Percentiles rank a stretch among this genome's conserved stretches.
Conservation (phyloP, 768 basidiomycete genomes). For the Krasilnikovozyma curviuscula region DNA sequence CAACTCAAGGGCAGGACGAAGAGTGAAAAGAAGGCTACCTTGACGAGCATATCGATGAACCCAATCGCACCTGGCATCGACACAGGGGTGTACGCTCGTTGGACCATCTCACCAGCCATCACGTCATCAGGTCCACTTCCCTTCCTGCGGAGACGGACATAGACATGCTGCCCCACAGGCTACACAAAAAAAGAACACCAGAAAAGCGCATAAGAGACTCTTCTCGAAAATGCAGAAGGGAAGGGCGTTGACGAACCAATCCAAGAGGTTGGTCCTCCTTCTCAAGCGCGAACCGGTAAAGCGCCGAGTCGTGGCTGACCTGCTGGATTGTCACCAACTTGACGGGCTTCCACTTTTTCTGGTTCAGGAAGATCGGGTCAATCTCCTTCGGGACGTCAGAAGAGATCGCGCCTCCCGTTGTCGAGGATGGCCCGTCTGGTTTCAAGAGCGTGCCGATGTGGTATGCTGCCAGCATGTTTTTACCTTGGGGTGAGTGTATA, state of each 20-base stretch:
- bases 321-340: conserved; percentile 27
- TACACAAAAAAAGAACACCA: neutral
- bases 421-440: neutral
- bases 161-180: conserved; percentile 43
- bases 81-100: conserved; percentile 44
- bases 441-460: conserved; percentile 36
- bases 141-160: conserved; percentile 33
- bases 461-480: conserved; percentile 31
- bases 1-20: too few relatives aligned
- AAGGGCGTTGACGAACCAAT: conserved; percentile 20
- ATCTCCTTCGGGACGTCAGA: neutral
- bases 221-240: neutral
- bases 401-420: conserved; percentile 1
- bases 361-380: conserved; percentile 29
- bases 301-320: conserved; percentile 34
- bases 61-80: conserved; percentile 31
- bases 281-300: conserved; percentile 36
- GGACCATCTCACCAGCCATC: conserved; percentile 32
- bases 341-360: conserved; percentile 35
- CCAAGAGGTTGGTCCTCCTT: conserved; percentile 32
- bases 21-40: too few relatives aligned
- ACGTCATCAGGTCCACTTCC: neutral
- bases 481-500: conserved; percentile 40
- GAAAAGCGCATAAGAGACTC: neutral
- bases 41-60: conserved; percentile 38